Evolutionary conservation across 2,329 filamentous ascomycete genomes (phyloP).

Genomic region (Claviceps cyperi): DNA sequence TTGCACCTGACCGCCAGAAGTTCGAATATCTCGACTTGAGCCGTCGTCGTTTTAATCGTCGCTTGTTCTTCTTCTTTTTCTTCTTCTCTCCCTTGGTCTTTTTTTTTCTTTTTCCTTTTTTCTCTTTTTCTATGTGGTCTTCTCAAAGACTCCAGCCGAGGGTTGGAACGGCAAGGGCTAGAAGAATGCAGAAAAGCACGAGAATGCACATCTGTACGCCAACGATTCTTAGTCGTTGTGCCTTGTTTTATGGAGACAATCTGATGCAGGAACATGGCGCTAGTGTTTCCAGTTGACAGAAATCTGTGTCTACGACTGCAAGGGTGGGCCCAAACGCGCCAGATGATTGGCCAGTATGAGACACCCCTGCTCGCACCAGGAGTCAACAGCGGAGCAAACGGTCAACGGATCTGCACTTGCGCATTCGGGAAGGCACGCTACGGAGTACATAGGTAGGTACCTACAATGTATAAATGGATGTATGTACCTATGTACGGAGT

Average conservation of each 20-base stretch:
- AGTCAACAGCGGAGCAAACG: not conserved
- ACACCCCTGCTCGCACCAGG: not conserved
- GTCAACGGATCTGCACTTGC: not conserved
- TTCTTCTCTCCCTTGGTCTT: not conserved
- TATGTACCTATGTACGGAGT: not conserved
- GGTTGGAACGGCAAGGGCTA: too few relatives aligned
- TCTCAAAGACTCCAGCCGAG: too few relatives aligned
- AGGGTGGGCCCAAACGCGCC: not conserved
- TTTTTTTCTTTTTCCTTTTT: not conserved
- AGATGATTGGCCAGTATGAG: not conserved
- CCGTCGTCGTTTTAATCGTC: not conserved
- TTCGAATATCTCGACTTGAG: not conserved
- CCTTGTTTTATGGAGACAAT: not conserved
- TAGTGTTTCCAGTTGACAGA: conserved; percentile 20
- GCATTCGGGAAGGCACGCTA: not conserved
- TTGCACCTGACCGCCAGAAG: not conserved
- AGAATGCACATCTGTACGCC: not conserved
- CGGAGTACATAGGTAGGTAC: too few relatives aligned
- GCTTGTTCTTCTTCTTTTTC: not conserved
- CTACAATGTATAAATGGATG: too few relatives aligned
- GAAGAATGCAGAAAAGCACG: too few relatives aligned
- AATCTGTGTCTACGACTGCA: conserved; percentile 1
- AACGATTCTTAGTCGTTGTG: not conserved
- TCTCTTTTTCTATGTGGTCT: too few relatives aligned
- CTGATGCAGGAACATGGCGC: conserved; percentile 18